Base-by-base conservation (phyloP, 129 eudicot genomes). In the Artemisia tridentata region DNA sequence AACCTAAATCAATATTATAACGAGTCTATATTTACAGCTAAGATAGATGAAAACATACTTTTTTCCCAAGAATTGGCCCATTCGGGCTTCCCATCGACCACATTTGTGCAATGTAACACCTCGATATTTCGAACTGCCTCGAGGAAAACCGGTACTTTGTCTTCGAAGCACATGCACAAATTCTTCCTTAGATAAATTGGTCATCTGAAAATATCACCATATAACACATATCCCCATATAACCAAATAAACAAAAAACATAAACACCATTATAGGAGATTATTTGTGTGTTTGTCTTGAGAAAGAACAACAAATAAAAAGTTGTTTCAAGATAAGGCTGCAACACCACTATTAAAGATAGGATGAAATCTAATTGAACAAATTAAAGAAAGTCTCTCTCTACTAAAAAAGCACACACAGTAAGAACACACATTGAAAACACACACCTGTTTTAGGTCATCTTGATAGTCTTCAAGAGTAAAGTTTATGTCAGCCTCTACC, bases 1-100 rank as follows among this genome's bases (percentile, higher is more conserved):
- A 38, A 38, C 45, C 8, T 38, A 38, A 38, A 38, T 38, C 45
- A 38, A 38, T 38, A 31, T 2, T 4, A n/a, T n/a, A n/a, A n/a
- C n/a, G 10, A 3, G 59, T 29, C 38, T 69, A 54, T 57, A 57
- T 14, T 15, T 10, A 7, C 11, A 10, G 69, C 63, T 21, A 10
- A 51, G 51, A 46, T 46, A 50, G 17, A 14, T 38, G 45, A 38
- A 16, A 0, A 53, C 80, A 50, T 92, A 92, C 98, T 92, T 92
- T 85, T 92, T 92, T 74, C 96, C 98, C 55, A 89, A 83, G 78
- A 92, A 89, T 66, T 92, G 98, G 75, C 98, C 98, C 98, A 92
- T 89, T 71, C 98, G 86, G 70, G 98, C 95, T 76, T 90, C 96
- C 96, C 96, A 90, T 80, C 96, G 79, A 12, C 96, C 96, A 74